phyloP scores from a whole-genome alignment of 1,139 yeast species.

The Taiozyma sp. region DNA sequence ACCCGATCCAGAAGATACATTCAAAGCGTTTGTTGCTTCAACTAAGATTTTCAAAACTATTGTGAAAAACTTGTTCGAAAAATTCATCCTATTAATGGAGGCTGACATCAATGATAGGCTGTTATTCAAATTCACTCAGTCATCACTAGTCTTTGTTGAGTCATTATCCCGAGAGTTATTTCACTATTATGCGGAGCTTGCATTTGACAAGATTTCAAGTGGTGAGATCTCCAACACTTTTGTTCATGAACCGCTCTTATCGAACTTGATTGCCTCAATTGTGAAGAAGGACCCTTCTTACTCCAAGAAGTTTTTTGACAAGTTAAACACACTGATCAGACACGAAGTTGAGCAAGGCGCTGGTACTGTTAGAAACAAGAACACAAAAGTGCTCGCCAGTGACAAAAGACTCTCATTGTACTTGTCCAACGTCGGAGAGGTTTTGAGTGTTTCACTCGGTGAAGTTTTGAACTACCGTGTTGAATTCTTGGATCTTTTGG shows the following conservation, averaged over 20 bases:
- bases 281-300: conserved; percentile 36
- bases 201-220: conserved; percentile 47
- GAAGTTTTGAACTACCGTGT: conserved; percentile 39
- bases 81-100: conserved; percentile 63
- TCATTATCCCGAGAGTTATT: conserved; percentile 66
- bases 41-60: conserved; percentile 66
- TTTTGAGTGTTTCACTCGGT: conserved; percentile 62
- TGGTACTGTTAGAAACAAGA: conserved; percentile 61
- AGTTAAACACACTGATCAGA: conserved; percentile 35
- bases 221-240: conserved; percentile 56
- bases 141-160: conserved; percentile 62
- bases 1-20: conserved; percentile 41
- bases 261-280: conserved; percentile 28
- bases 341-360: conserved; percentile 83
- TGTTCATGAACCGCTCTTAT: conserved; percentile 52
- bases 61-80: conserved; percentile 49
- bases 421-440: conserved; percentile 63
- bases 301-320: conserved; percentile 32
- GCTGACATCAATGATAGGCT: conserved; percentile 57
- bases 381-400: conserved; percentile 63
- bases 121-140: conserved; percentile 47
- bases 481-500: conserved; percentile 46
- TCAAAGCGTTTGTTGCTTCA: conserved; percentile 64
- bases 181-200: conserved; percentile 26
- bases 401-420: conserved; percentile 78